Conservation (phyloP, 371 early-diverging fungal species). For the Saksenaea oblongispora region DNA sequence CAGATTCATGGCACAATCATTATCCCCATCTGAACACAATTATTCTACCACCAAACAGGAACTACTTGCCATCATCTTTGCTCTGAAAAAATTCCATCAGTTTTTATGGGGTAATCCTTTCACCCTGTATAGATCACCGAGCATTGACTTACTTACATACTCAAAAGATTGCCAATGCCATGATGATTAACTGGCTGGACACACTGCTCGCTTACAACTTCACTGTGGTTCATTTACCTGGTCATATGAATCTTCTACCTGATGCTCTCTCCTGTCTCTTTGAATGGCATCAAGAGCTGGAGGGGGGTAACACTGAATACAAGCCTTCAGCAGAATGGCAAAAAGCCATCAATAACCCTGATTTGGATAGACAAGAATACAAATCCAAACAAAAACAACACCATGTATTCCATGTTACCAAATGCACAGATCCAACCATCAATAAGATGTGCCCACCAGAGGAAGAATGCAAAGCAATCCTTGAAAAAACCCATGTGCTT, state of each 20-base stretch:
- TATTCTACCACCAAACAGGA: neutral
- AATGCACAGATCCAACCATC: too few relatives aligned
- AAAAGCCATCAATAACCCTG: too few relatives aligned
- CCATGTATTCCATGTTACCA: neutral
- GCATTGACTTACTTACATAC: constrained; percentile 19
- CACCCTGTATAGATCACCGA: neutral
- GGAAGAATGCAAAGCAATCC: constrained; percentile 8
- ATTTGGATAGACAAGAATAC: too few relatives aligned
- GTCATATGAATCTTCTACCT: constrained; percentile 19
- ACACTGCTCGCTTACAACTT: constrained; percentile 23
- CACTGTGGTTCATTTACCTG: constrained; percentile 21
- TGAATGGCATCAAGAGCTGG: constrained; percentile 15
- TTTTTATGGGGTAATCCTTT: constrained; percentile 21
- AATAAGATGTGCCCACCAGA: too few relatives aligned
- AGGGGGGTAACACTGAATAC: too few relatives aligned
- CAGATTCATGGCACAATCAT: neutral
- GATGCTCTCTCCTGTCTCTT: constrained; percentile 22
- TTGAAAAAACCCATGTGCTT: constrained; percentile 11
- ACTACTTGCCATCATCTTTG: neutral
- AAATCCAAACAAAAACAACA: too few relatives aligned
- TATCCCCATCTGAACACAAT: neutral
- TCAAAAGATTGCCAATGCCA: constrained; percentile 20
- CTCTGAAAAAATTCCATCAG: constrained; percentile 18
- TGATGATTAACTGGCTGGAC: constrained; percentile 26
- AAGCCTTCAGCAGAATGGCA: too few relatives aligned